A percentile compares a stretch with the other conserved stretches of the same genome.
Conservation (phyloP, 305 asterid genomes). For the Fraxinus albicans region DNA sequence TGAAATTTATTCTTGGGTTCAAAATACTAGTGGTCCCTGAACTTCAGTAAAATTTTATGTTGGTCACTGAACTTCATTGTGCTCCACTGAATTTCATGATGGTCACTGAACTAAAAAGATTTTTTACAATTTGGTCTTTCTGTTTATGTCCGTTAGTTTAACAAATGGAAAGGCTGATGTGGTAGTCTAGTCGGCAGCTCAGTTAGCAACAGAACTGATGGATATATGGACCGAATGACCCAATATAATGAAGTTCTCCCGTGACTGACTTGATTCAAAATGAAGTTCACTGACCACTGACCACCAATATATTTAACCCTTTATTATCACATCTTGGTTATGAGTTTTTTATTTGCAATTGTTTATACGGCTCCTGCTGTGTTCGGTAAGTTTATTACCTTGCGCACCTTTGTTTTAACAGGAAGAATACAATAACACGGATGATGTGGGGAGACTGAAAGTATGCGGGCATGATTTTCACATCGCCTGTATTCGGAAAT, state of each 20-base stretch:
- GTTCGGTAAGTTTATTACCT: background rate
- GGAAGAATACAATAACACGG: constrained; percentile 74
- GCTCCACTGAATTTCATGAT: background rate
- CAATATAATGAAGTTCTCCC: background rate
- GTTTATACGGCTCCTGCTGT: background rate
- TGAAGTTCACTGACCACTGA: background rate
- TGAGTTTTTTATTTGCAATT: background rate
- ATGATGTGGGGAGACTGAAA: constrained; percentile 61
- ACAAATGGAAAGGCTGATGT: background rate
- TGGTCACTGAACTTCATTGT: background rate
- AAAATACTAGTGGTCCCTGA: background rate
- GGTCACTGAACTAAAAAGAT: background rate
- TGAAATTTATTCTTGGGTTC: background rate
- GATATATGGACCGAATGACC: background rate
- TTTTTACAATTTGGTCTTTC: background rate
- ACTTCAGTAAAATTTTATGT: background rate
- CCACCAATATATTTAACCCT: background rate
- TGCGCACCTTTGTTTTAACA: constrained; percentile 19
- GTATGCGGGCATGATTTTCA: constrained; percentile 77
- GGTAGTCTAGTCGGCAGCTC: background rate
- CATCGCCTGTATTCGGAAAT: constrained; percentile 62
- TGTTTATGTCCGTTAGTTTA: background rate
- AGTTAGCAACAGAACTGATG: background rate
- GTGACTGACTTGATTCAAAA: background rate
- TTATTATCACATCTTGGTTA: background rate